These are phyloP conservation scores for Tolypocladium tundrense DNA, from an alignment of 2,329 filamentous ascomycete genomes.

Conservation along the genomic window DNA sequence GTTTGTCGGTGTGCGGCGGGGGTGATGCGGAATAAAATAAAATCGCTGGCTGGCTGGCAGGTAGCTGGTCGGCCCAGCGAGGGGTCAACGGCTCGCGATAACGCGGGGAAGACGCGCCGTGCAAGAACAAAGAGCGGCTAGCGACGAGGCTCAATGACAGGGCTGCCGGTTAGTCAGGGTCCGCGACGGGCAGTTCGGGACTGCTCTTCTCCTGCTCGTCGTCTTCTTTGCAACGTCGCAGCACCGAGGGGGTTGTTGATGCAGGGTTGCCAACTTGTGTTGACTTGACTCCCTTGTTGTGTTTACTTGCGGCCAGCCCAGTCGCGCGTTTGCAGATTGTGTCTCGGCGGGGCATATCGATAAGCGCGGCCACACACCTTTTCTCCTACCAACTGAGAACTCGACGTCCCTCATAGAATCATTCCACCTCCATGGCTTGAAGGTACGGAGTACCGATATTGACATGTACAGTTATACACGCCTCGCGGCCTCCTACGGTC, in stretches of 20 bases:
- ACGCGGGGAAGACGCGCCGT: background rate
- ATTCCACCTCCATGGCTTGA: background rate
- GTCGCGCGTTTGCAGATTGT: background rate
- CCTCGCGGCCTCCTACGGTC: background rate
- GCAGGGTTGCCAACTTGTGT: constrained; percentile 1
- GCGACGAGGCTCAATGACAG: background rate
- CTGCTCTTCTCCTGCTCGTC: background rate
- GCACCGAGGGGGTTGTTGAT: background rate
- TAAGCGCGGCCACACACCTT: constrained; percentile 1
- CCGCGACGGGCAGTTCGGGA: background rate
- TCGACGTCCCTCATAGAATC: background rate
- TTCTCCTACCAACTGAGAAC: background rate
- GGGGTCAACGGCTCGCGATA: background rate
- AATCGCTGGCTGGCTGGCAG: background rate
- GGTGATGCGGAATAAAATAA: constrained; percentile 2
- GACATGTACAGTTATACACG: background rate
- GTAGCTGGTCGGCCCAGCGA: background rate
- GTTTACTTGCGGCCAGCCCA: constrained; percentile 3
- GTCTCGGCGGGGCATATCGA: constrained; percentile 8
- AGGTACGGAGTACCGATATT: too few species aligned
- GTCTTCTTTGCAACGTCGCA: background rate
- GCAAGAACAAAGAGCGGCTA: background rate
- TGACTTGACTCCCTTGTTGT: constrained; percentile 1
- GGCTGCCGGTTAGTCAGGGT: background rate
- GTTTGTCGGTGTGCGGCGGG: constrained; percentile 3